Base-by-base conservation (phyloP, 2,329 filamentous ascomycete genomes). In the Aureobasidium sp. region DNA sequence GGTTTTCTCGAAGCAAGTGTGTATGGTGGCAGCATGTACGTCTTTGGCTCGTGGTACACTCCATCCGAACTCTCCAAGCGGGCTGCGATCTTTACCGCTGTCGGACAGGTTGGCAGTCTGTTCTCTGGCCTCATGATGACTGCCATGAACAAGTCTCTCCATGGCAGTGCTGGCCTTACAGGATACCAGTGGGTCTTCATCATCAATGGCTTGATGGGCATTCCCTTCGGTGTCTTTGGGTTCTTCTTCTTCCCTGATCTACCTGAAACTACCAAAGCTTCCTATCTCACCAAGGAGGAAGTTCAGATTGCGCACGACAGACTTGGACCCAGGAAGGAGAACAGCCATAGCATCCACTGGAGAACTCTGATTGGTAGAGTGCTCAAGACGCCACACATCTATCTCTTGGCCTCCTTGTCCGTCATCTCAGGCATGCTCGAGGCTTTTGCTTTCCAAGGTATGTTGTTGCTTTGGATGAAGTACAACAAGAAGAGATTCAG, bases 101-200 rank as follows among this genome's bases (percentile, higher is more conserved):
- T 80, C 1, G 83, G 83, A 0, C 74, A 85, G 2, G 82, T 81
- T 0, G 84, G 83, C 0, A 84, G 80, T 0, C 81, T 86, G 78
- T 83, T 86, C 58, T 79, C 80, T 16, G 84, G 84, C 1, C 84
- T 85, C 69, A 80, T 87, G 62, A 83, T 86, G 68, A 81, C 79
- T 0, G 82, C 81, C 10, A 76, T 78, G 50, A 73, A 76, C 59
- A 71, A 66, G 0, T 74, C 70, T 39, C 71, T 79, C 64, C 66
- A 85, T 61, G 79, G 81, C 1, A 69, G 76, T 7, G 69, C 72
- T 50, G 81, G 81, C 0, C 72, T 85, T 2, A 72, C 74, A 5
- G 82, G 81, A 3, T 86, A 83, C 83, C 73, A 82, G 30, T 83
- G 79, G 78, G 71, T 67, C 2, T 86, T 85, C 61, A 79, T 86